phyloP scores from a whole-genome alignment of 1,284 basidiomycete genomes.

The Ganoderma lingzhi region DNA sequence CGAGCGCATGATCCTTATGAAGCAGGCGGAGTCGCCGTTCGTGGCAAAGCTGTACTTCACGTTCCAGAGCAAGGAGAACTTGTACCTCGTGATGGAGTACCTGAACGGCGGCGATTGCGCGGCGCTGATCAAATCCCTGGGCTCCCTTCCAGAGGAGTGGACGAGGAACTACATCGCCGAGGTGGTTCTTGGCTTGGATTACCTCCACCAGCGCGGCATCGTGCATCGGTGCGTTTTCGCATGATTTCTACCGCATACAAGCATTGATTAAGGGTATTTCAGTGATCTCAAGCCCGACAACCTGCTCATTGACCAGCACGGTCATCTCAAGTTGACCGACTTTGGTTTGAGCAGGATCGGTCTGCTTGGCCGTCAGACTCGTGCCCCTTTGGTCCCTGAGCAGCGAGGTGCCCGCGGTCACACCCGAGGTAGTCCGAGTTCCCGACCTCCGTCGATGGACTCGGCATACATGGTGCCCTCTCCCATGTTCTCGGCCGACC shows the following conservation, averaged over 20 bases:
- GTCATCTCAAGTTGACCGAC: conserved; percentile 97
- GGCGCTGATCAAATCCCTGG: conserved; percentile 95
- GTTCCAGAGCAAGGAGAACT: conserved; percentile 98
- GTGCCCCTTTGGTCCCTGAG: conserved; percentile 66
- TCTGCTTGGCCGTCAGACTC: conserved; percentile 95
- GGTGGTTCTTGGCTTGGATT: conserved; percentile 94
- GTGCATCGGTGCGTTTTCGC: conserved; percentile 88
- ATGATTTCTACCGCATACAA: neutral
- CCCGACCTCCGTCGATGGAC: conserved; percentile 84
- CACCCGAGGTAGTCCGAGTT: conserved; percentile 71
- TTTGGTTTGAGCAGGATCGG: conserved; percentile 98
- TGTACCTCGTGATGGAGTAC: conserved; percentile 99
- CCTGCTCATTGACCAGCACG: conserved; percentile 94
- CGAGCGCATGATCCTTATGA: conserved; percentile 99
- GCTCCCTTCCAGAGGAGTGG: conserved; percentile 95
- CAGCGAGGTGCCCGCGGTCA: conserved; percentile 55
- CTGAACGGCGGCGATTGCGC: conserved; percentile 98
- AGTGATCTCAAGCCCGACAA: conserved; percentile 99
- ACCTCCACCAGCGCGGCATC: conserved; percentile 92
- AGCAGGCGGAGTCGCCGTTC: conserved; percentile 99
- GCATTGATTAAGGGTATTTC: conserved; percentile 22
- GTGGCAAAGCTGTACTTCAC: conserved; percentile 99
- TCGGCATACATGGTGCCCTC: conserved; percentile 78
- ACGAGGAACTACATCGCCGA: conserved; percentile 96
- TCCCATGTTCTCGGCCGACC: conserved; percentile 68